These are phyloP conservation scores for Diplodia intermedia DNA, from an alignment of 2,329 filamentous ascomycete genomes.

Conservation along the genomic window DNA sequence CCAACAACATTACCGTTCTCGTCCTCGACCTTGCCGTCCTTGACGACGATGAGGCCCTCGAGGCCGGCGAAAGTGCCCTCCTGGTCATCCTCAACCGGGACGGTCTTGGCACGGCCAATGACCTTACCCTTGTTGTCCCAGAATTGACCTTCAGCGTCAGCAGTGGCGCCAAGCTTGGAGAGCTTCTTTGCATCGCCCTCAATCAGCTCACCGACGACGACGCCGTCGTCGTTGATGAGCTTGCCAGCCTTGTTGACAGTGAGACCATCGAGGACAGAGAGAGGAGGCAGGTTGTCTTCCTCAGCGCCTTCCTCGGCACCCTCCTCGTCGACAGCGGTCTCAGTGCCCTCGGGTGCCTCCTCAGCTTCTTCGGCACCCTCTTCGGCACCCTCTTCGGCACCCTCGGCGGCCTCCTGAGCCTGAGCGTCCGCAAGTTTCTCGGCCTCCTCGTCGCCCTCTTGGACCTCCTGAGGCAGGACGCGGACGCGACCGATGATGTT, in stretches of 20 bases:
- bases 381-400: conserved; percentile 41
- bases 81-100: conserved; percentile 55
- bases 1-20: conserved; percentile 60
- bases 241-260: conserved; percentile 60
- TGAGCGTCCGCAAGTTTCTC: conserved; percentile 45
- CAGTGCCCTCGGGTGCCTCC: conserved; percentile 41
- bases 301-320: conserved; percentile 43
- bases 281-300: conserved; percentile 51
- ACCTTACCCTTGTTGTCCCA: conserved; percentile 62
- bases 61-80: conserved; percentile 59
- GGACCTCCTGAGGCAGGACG: conserved; percentile 54
- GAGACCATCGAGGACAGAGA: conserved; percentile 58
- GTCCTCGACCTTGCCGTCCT: conserved; percentile 58
- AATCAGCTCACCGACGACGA: conserved; percentile 57
- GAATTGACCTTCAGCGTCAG: conserved; percentile 58
- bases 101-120: conserved; percentile 58
- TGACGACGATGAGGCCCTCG: conserved; percentile 58
- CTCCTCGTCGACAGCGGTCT: conserved; percentile 41
- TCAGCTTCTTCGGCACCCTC: conserved; percentile 41
- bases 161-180: conserved; percentile 55
- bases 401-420: conserved; percentile 41
- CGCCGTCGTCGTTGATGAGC: conserved; percentile 55
- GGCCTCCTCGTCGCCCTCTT: conserved; percentile 30
- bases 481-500: conserved; percentile 68
- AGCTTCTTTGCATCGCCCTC: conserved; percentile 62